These are phyloP conservation scores for Setomelanomma holmii DNA, from an alignment of 2,329 filamentous ascomycete genomes.

Conservation along the genomic window DNA sequence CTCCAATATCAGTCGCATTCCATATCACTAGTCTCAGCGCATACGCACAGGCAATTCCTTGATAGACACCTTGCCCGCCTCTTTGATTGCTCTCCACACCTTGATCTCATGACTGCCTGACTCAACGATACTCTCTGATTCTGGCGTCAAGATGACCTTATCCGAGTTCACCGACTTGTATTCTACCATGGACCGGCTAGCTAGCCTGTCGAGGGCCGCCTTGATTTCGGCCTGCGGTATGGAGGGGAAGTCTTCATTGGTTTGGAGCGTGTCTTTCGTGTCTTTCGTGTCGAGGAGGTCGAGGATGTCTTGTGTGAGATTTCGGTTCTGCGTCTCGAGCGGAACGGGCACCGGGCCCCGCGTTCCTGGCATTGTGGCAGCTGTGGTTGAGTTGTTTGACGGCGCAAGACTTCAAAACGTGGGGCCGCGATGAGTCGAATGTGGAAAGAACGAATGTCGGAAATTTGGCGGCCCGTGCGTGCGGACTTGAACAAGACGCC, in stretches of 20 bases:
- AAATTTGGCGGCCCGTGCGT: conserved; percentile 23
- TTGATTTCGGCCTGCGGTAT: conserved; percentile 67
- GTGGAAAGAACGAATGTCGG: conserved; percentile 30
- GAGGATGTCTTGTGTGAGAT: conserved; percentile 80
- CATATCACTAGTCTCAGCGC: background rate
- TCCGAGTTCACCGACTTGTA: conserved; percentile 86
- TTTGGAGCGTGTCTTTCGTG: conserved; percentile 61
- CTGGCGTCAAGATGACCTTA: conserved; percentile 76
- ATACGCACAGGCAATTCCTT: conserved; percentile 56
- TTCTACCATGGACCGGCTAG: conserved; percentile 82
- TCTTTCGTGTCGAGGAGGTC: conserved; percentile 65
- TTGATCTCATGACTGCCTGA: conserved; percentile 60
- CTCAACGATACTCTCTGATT: conserved; percentile 76
- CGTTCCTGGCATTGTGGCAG: conserved; percentile 52
- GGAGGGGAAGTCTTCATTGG: conserved; percentile 58
- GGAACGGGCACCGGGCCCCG: conserved; percentile 58
- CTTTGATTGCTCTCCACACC: conserved; percentile 58
- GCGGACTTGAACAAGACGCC: conserved; percentile 21
- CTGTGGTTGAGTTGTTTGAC: conserved; percentile 10
- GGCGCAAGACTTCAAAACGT: conserved; percentile 22
- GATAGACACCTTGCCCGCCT: conserved; percentile 53
- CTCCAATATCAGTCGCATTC: conserved; percentile 26
- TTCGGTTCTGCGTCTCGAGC: conserved; percentile 46
- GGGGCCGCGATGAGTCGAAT: conserved; percentile 37
- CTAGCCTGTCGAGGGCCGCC: conserved; percentile 84